Evolutionary conservation across 2,329 filamentous ascomycete species (phyloP).

Genomic region (Trichoderma endophyticum): DNA sequence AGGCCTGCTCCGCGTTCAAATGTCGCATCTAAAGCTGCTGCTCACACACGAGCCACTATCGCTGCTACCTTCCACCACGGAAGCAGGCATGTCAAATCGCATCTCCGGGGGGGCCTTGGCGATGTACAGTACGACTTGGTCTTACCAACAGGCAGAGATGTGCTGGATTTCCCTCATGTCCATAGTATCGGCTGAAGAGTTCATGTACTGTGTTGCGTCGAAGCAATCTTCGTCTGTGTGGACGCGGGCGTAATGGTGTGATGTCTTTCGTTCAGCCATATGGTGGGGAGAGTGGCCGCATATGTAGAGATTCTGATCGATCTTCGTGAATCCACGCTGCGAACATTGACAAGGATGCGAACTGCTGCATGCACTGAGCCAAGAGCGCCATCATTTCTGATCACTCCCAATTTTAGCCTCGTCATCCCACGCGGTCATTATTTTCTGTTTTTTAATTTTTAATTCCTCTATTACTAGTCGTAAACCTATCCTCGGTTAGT

Average conservation of each 20-base stretch:
- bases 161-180: not conserved
- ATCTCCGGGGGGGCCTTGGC: not conserved
- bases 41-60: not conserved
- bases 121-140: not conserved
- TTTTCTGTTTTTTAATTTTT: not conserved
- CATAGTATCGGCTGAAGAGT: not conserved
- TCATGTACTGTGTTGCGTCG: not conserved
- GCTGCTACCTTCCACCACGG: not conserved
- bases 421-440: not conserved
- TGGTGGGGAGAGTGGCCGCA: not conserved
- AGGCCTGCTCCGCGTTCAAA: not conserved
- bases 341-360: not conserved
- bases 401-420: not conserved
- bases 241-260: not conserved
- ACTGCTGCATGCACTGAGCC: not conserved
- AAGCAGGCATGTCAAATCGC: not conserved
- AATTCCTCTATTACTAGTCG: not conserved
- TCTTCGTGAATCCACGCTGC: not conserved
- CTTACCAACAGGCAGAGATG: not conserved
- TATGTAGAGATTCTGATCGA: not conserved
- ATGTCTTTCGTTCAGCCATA: not conserved
- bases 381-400: not conserved
- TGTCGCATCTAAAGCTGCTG: not conserved
- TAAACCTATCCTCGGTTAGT: not conserved
- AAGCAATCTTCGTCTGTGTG: not conserved